phyloP scores from a whole-genome alignment of 176 grass and related monocot genomes.

The Carex scoparia region DNA sequence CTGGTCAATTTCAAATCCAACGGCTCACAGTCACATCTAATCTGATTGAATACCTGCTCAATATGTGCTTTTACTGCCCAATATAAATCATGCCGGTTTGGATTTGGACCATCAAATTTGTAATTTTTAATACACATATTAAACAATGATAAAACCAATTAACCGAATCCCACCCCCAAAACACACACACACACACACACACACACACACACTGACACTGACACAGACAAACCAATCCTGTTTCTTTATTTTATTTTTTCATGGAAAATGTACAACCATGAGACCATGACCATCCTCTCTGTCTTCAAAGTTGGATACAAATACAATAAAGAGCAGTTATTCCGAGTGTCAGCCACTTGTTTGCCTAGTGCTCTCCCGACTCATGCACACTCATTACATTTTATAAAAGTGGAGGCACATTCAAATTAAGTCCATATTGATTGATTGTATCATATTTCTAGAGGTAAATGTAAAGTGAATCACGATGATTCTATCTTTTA shows the following conservation, averaged over 20 bases:
- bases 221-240: background rate
- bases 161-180: no score
- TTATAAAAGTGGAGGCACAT: background rate
- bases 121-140: no score
- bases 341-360: constrained; percentile 14
- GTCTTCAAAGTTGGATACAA: background rate
- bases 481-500: background rate
- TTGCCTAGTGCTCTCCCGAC: constrained; percentile 1
- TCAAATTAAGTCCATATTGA: background rate
- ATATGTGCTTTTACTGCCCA: no score
- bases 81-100: background rate
- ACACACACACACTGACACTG: no score
- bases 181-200: no score
- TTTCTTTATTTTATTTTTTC: background rate
- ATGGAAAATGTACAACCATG: background rate
- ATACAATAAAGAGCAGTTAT: background rate
- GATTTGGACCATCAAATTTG: background rate
- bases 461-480: background rate
- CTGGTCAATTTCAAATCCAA: no score
- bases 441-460: background rate
- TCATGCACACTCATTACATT: background rate
- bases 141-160: no score
- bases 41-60: no score
- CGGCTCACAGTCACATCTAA: no score
- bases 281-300: background rate